A percentile compares a stretch with the other conserved stretches of the same genome.
These are phyloP conservation scores for Pyricularia sp. DNA, from an alignment of 2,329 filamentous ascomycete species.

Conservation along the genomic window DNA sequence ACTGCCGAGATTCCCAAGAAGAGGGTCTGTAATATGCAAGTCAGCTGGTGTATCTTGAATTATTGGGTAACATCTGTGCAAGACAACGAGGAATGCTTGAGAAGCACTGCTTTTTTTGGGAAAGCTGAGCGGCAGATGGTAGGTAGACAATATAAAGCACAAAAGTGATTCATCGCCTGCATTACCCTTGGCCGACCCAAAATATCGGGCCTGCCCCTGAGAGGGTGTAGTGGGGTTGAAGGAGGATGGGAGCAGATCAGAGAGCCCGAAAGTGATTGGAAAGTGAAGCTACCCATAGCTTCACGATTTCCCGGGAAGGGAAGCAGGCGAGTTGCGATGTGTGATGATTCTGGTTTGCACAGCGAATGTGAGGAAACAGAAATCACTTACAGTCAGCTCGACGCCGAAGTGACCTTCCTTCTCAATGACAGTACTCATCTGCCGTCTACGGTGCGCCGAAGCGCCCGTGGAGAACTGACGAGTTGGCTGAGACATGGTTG, in stretches of 20 bases:
- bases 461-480: conserved; percentile 35
- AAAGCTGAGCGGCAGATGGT: not conserved
- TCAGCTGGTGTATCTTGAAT: not conserved
- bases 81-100: not conserved
- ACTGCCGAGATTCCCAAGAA: conserved; percentile 54
- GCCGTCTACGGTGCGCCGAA: conserved; percentile 34
- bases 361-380: not conserved
- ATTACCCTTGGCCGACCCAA: not conserved
- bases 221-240: not conserved
- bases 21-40: conserved; percentile 33
- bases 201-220: not conserved
- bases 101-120: not conserved
- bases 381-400: conserved; percentile 31
- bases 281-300: not conserved
- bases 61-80: not conserved
- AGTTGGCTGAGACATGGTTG: not conserved
- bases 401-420: conserved; percentile 33
- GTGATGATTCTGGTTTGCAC: not conserved
- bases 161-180: not conserved
- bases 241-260: not conserved
- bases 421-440: conserved; percentile 35
- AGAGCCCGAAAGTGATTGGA: not conserved
- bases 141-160: not conserved
- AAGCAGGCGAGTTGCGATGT: not conserved
- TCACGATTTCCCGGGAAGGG: not conserved